Evolutionary conservation across 208 protist species (phyloP), one percentile per base, ranked within the genome.

Genomic region (Acanthamoeba royreba): DNA sequence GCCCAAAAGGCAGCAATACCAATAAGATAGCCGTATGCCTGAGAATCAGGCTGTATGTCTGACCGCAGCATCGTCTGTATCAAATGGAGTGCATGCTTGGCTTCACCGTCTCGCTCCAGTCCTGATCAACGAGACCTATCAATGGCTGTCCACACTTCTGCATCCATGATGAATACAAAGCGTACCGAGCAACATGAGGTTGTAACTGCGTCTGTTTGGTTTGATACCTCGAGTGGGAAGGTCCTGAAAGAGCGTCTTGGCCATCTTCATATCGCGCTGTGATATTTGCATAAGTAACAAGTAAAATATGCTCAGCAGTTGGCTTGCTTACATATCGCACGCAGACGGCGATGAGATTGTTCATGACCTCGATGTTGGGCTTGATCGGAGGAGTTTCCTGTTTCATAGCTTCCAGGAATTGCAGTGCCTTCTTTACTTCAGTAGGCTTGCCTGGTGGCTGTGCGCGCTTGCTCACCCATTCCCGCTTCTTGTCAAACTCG

Each of bases 321-420:
- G 31, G 63, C 15, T 31, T 42, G 63, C 66, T 33, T 79, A 79
- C 66, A 31, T 79, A 40, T 15, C 66, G 66, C 9, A 79, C 43
- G 79, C 79, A 87, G 9, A 87, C 79, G 55, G 79, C 43, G 11
- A 87, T 87, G 43, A 87, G 79, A 17, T 19, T 61, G 49, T 87
- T 87, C 45, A 52, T 43, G 0, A 87, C 79, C 43, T 87, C 49
- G 22, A 87, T n/a, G 45, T 87, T 33, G 22, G 79, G 79, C 19
- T 38, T n/a, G 13, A 87, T 55, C n/a, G 79, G 79, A 11, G 79
- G 79, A 19, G 22, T 87, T 7, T 87, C 46, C 17, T 45, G 43
- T 22, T 87, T 87, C 79, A 87, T 87, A 15, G 79, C 79, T 15
- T 87, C 79, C 22, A 87, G 79, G 28, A 87, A 46, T 22, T 87